Conservation (phyloP, 2,329 filamentous ascomycete genomes). For the Xylaria sp. region DNA sequence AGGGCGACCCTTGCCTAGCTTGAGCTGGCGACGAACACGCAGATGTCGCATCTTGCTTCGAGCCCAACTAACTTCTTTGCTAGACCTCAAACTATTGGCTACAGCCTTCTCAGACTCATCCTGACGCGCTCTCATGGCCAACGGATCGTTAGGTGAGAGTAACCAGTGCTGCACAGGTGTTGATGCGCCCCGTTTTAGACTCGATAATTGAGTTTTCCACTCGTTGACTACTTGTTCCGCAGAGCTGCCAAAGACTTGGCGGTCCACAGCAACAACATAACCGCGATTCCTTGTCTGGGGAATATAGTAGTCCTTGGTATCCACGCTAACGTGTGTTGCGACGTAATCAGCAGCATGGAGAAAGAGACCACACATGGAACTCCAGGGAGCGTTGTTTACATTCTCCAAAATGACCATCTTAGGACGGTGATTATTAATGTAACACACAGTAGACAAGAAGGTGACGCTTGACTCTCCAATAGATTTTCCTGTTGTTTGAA, state of each 20-base stretch:
- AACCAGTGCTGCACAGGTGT: constrained; percentile 71
- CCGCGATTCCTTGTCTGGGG: constrained; percentile 74
- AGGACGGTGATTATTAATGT: constrained; percentile 65
- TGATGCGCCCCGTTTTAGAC: constrained; percentile 67
- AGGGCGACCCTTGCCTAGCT: constrained; percentile 65
- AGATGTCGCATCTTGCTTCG: constrained; percentile 70
- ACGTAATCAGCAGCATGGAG: constrained; percentile 65
- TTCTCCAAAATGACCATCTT: constrained; percentile 78
- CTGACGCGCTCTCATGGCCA: constrained; percentile 62
- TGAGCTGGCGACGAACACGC: constrained; percentile 59
- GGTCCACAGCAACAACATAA: constrained; percentile 68
- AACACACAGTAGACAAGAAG: constrained; percentile 69
- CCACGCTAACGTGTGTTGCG: constrained; percentile 60
- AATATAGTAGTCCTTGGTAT: constrained; percentile 77
- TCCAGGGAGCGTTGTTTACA: constrained; percentile 70
- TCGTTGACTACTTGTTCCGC: constrained; percentile 42
- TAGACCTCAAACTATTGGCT: constrained; percentile 41
- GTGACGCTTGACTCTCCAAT: constrained; percentile 74
- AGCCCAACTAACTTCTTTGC: constrained; percentile 59
- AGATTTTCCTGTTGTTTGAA: constrained; percentile 62
- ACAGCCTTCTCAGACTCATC: constrained; percentile 54
- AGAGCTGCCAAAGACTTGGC: constrained; percentile 46
- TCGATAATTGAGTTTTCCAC: constrained; percentile 59
- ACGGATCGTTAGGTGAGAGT: constrained; percentile 62
- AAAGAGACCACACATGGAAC: constrained; percentile 54